Evolutionary conservation across 2,329 filamentous ascomycete species (phyloP).

Genomic region (Colletotrichum sojae): DNA sequence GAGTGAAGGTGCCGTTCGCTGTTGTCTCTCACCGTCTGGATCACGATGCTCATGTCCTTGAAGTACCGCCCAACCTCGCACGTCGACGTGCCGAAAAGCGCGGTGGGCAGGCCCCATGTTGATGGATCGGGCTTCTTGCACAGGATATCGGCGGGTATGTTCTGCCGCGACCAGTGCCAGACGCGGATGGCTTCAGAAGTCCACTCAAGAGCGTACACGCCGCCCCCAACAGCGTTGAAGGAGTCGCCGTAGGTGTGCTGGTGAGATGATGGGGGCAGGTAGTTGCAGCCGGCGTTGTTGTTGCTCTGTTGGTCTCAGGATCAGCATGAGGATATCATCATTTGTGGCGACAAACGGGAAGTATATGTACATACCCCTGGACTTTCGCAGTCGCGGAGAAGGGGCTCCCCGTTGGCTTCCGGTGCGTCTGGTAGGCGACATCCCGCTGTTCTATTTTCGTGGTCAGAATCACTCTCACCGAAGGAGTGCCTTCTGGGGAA

Average conservation of each 20-base stretch:
- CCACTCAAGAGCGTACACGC: constrained; percentile 81
- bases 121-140: constrained; percentile 72
- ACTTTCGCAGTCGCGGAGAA: constrained; percentile 45
- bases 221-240: constrained; percentile 78
- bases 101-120: constrained; percentile 78
- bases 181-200: constrained; percentile 76
- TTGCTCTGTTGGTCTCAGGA: constrained; percentile 5
- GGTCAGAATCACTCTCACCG: constrained; percentile 16
- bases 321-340: not conserved
- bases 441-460: constrained; percentile 41
- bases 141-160: constrained; percentile 76
- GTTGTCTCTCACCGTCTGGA: constrained; percentile 70
- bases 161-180: constrained; percentile 81
- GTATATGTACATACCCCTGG: constrained; percentile 31
- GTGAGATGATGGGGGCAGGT: constrained; percentile 55
- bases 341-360: not conserved
- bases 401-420: constrained; percentile 30
- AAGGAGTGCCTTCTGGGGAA: not conserved
- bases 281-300: constrained; percentile 62
- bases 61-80: constrained; percentile 80
- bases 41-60: constrained; percentile 77
- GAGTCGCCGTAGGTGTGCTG: constrained; percentile 69
- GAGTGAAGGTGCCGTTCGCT: not conserved
- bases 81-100: constrained; percentile 73
- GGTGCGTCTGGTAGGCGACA: constrained; percentile 47